phyloP scores from a whole-genome alignment of 306 rosid genomes.

The Cyamopsis tetragonoloba region DNA sequence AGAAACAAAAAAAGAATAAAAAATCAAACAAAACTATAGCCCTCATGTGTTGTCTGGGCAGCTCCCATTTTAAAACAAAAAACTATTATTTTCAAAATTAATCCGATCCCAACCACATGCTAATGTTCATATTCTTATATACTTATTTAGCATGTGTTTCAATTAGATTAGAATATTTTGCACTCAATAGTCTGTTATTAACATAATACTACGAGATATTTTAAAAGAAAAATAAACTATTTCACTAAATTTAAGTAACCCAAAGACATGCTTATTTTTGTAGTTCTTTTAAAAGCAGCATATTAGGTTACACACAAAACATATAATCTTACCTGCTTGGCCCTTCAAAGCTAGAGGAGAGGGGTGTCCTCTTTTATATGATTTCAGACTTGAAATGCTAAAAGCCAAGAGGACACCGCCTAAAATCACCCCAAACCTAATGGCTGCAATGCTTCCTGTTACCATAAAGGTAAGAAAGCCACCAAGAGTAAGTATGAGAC shows the following conservation, averaged over 20 bases:
- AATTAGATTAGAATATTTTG: background rate
- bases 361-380: slow-evolving; percentile 56
- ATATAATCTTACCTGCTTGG: slow-evolving; percentile 67
- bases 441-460: slow-evolving; percentile 69
- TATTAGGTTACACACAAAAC: slow-evolving; percentile 5
- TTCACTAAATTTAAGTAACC: background rate
- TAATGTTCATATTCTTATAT: background rate
- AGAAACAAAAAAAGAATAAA: too few species aligned
- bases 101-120: background rate
- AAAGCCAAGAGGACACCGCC: slow-evolving; percentile 73
- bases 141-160: background rate
- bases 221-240: background rate
- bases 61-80: background rate
- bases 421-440: slow-evolving; percentile 90
- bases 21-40: too few species aligned
- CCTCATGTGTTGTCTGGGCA: too few species aligned
- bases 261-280: background rate
- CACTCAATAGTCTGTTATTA: background rate
- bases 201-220: background rate
- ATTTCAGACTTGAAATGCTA: slow-evolving; percentile 67
- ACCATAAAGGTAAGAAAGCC: slow-evolving; percentile 90
- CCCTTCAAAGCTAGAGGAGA: slow-evolving; percentile 66
- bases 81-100: background rate
- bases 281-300: background rate
- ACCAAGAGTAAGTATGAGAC: slow-evolving; percentile 75